Percentiles rank a stretch among this genome's conserved stretches.
These are phyloP conservation scores for Dothideomycetes sp. DNA, from an alignment of 2,329 filamentous ascomycete species.

Conservation along the genomic window DNA sequence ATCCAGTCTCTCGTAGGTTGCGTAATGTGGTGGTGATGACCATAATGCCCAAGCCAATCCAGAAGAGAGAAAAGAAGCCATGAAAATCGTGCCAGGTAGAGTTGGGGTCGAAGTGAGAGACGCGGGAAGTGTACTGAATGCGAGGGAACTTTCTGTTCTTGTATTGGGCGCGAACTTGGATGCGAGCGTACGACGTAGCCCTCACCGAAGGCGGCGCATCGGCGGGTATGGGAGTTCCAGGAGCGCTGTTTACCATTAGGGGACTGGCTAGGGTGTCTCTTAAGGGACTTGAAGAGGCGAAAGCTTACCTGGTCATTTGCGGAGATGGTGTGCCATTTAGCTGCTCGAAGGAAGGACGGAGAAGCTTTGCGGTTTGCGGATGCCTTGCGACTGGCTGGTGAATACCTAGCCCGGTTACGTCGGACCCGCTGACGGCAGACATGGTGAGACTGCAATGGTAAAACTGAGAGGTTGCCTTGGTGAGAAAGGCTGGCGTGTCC, in stretches of 20 bases:
- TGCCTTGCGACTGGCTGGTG: constrained; percentile 18
- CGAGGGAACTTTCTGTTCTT: constrained; percentile 83
- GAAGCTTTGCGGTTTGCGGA: constrained; percentile 13
- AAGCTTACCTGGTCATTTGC: constrained; percentile 11
- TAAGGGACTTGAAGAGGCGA: too few species aligned
- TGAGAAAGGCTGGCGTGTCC: too few species aligned
- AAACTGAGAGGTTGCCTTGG: too few species aligned
- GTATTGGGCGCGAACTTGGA: constrained; percentile 63
- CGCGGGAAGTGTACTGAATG: constrained; percentile 78
- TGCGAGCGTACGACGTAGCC: constrained; percentile 73
- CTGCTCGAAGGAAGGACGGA: constrained; percentile 11
- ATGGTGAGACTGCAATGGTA: too few species aligned
- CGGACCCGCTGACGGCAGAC: too few species aligned
- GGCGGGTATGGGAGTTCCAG: constrained; percentile 70
- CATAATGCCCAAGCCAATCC: constrained; percentile 96
- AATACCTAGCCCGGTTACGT: too few species aligned
- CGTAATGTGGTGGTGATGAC: constrained; percentile 86
- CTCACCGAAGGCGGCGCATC: constrained; percentile 91
- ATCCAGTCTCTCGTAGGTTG: constrained; percentile 89
- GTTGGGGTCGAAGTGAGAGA: constrained; percentile 89
- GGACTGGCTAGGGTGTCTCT: neutral
- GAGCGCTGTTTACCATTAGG: constrained; percentile 22
- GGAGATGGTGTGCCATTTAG: too few species aligned
- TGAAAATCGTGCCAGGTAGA: constrained; percentile 91
- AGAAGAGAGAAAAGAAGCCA: constrained; percentile 97